Evolutionary conservation across 2,329 filamentous ascomycete genomes (phyloP).

Genomic region (Colletotrichum acutatum): DNA sequence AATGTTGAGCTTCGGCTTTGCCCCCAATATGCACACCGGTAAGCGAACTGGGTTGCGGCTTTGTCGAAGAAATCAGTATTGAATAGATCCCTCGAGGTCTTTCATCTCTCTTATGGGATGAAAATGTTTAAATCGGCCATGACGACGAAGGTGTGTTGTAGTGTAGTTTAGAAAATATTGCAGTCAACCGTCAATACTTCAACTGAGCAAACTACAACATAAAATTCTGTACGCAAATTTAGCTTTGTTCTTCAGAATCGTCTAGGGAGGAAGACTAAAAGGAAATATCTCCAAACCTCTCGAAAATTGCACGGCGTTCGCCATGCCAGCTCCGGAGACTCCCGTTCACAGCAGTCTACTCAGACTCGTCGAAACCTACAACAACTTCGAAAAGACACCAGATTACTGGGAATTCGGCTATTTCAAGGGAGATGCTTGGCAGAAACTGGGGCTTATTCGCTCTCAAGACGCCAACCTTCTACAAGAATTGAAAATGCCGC

Average conservation of each 20-base stretch:
- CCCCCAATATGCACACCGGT: neutral
- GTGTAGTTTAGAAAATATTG: neutral
- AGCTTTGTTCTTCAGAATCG: fast-evolving
- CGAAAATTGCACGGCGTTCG: fast-evolving
- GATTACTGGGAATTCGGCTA: neutral
- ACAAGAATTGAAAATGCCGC: no score
- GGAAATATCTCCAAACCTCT: neutral
- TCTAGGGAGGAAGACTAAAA: neutral
- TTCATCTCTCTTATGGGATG: neutral
- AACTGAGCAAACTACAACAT: neutral
- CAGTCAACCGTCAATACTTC: neutral
- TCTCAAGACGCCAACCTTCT: no score
- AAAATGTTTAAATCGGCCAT: neutral
- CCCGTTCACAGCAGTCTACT: neutral
- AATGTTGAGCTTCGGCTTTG: neutral
- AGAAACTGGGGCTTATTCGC: no score
- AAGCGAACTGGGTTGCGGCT: neutral
- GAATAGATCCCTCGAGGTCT: neutral
- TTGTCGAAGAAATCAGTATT: neutral
- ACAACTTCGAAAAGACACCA: neutral
- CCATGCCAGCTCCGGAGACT: neutral
- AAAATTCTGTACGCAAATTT: neutral
- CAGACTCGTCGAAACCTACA: fast-evolving
- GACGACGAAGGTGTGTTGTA: neutral
- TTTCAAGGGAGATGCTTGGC: no score